Percentiles rank a stretch among this genome's conserved stretches.
phyloP scores from a whole-genome alignment of 352 stramenopile species.

The Elongisporangium undulatum region DNA sequence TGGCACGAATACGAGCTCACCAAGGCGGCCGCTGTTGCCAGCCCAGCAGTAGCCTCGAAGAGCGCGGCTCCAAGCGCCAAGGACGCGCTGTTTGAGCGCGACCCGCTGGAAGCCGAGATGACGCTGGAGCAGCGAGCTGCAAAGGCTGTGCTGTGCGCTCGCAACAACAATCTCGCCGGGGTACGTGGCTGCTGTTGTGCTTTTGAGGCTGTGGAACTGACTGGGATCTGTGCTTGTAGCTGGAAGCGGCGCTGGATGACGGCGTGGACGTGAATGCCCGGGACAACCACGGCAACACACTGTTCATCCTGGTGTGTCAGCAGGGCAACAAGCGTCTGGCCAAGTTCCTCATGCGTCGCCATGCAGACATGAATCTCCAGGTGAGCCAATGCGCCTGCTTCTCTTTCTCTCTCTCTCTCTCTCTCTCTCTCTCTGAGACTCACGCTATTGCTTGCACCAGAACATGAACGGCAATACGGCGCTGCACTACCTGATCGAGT shows the following conservation, averaged over 20 bases:
- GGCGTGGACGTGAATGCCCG: constrained; percentile 87
- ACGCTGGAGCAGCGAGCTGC: constrained; percentile 41
- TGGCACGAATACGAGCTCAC: constrained; percentile 31
- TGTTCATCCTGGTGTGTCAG: constrained; percentile 94
- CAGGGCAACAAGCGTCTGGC: constrained; percentile 93
- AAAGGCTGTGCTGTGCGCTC: constrained; percentile 55
- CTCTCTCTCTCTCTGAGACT: background rate
- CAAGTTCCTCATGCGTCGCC: constrained; percentile 93
- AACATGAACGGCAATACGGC: constrained; percentile 95
- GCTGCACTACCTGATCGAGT: constrained; percentile 95
- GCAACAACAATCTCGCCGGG: constrained; percentile 79
- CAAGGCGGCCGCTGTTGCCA: background rate
- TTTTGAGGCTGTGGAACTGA: background rate
- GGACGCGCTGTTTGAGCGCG: constrained; percentile 40
- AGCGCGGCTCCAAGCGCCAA: constrained; percentile 8
- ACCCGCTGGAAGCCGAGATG: constrained; percentile 23
- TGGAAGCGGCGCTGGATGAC: constrained; percentile 87
- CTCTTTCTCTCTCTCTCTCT: background rate
- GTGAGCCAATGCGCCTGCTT: constrained; percentile 11
- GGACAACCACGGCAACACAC: constrained; percentile 94
- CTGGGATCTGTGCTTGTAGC: constrained; percentile 16
- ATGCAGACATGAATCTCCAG: constrained; percentile 91
- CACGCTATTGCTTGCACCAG: constrained; percentile 19
- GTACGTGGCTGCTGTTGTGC: constrained; percentile 18
- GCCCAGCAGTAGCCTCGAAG: background rate